Evolutionary conservation across 208 protist species (phyloP), one percentile per base, ranked within the genome.

Genomic region (Crithidia mellificae): DNA sequence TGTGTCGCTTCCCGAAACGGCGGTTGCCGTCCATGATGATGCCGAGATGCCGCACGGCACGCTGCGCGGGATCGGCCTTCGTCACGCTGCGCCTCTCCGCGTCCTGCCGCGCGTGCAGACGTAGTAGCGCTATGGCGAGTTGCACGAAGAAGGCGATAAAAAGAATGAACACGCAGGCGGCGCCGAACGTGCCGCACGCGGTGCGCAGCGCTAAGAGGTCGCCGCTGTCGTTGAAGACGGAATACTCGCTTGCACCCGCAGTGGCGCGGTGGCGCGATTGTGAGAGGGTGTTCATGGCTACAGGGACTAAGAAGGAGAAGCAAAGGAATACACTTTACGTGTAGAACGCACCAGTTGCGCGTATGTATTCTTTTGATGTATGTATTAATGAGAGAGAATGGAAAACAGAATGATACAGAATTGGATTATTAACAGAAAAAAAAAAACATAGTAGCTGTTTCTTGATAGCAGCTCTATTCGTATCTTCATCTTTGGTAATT

Each of bases 1-100:
- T 62, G 22, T 70, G 63, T 15, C 55, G 19, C 39, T 53, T 57
- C 7, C 89, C 90, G 61, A 91, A 97, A 2, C 92, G 72, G 14
- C 92, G 68, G 54, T 97, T 97, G 29, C 92, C 92, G 56, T 97
- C 92, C 92, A 97, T 97, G 47, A 97, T 93, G 61, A 97, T 87
- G 29, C 83, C 92, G 12, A 97, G 77, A 51, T 97, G 92, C 0
- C 72, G 75, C 19, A 97, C 83, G n/a, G 77, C 54, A 51, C 87
- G 82, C 15, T 52, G 29, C 9, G 58, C 9, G 15, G 34, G 34
- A 12, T 54, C 51, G 0, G 38, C 43, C 24, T 65, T 67, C 20
- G n/a, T 20, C 17, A 56, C 52, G 30, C 11, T n/a, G 6, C 2
- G 3, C 14, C 34, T 61, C 11, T 27, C 46, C 9, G 24, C 17